A percentile compares a stretch with the other conserved stretches of the same genome.
Conservation (phyloP, 2,329 filamentous ascomycete genomes). For the Neoascochyta sp. region DNA sequence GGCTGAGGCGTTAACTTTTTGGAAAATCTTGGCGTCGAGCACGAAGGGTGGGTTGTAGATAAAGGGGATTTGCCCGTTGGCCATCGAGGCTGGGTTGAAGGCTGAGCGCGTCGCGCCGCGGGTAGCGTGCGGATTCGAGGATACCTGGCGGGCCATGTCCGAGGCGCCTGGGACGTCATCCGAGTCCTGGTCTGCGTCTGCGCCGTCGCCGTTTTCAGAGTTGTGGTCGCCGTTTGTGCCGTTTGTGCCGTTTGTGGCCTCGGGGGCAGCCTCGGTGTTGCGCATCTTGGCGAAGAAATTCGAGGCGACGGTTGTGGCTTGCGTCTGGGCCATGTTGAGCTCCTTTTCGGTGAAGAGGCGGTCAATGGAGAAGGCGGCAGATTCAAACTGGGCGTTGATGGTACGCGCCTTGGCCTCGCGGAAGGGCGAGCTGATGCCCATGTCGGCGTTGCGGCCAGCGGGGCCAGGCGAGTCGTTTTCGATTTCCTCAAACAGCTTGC, state of each 20-base stretch:
- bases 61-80: constrained; percentile 43
- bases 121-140: constrained; percentile 55
- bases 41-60: constrained; percentile 42
- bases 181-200: constrained; percentile 37
- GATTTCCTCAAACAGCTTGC: constrained; percentile 55
- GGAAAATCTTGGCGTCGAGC: constrained; percentile 45
- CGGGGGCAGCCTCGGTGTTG: constrained; percentile 30
- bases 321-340: constrained; percentile 58
- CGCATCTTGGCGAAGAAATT: constrained; percentile 56
- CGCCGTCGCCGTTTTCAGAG: constrained; percentile 36
- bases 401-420: constrained; percentile 52
- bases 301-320: constrained; percentile 57
- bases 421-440: constrained; percentile 50
- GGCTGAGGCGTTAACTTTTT: constrained; percentile 47
- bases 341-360: constrained; percentile 67
- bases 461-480: constrained; percentile 58
- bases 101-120: constrained; percentile 52
- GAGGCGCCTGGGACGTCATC: constrained; percentile 44
- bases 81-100: constrained; percentile 51
- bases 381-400: constrained; percentile 55
- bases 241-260: constrained; percentile 26
- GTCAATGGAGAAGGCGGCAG: constrained; percentile 58
- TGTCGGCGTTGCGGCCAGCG: constrained; percentile 44
- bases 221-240: constrained; percentile 37
- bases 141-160: constrained; percentile 60